phyloP scores from a whole-genome alignment of 2,329 filamentous ascomycete species.

The Mariannaea elegans region DNA sequence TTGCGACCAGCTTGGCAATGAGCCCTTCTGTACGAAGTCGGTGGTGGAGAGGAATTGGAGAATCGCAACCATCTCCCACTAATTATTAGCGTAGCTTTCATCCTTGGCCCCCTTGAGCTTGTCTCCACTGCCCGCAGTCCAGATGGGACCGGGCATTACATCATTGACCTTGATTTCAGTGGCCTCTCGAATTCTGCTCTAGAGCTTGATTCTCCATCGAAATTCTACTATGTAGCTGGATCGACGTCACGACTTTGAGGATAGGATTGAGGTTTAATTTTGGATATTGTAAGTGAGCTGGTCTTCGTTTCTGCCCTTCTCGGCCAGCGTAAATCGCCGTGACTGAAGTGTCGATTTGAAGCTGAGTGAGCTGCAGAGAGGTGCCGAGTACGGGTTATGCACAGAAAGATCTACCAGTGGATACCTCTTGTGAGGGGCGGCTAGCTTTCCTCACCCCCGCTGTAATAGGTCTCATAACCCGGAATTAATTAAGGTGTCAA shows the following conservation, averaged over 20 bases:
- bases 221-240: not conserved
- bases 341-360: too few species aligned
- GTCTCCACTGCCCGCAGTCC: slow-evolving; percentile 17
- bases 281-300: not conserved
- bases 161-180: slow-evolving; percentile 27
- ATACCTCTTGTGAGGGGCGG: too few species aligned
- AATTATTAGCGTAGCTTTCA: not conserved
- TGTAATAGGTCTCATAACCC: too few species aligned
- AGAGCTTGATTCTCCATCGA: not conserved
- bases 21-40: too few species aligned
- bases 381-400: not conserved
- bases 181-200: not conserved
- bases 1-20: too few species aligned
- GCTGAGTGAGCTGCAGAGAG: not conserved
- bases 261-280: not conserved
- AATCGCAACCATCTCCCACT: too few species aligned
- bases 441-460: too few species aligned
- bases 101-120: not conserved
- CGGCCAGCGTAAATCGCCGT: too few species aligned
- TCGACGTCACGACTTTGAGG: not conserved
- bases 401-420: not conserved
- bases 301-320: too few species aligned
- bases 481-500: too few species aligned
- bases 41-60: too few species aligned
- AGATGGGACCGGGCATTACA: slow-evolving; percentile 35